phyloP scores from a whole-genome alignment of 2,329 filamentous ascomycete species.

The Aspergillus glaucus region DNA sequence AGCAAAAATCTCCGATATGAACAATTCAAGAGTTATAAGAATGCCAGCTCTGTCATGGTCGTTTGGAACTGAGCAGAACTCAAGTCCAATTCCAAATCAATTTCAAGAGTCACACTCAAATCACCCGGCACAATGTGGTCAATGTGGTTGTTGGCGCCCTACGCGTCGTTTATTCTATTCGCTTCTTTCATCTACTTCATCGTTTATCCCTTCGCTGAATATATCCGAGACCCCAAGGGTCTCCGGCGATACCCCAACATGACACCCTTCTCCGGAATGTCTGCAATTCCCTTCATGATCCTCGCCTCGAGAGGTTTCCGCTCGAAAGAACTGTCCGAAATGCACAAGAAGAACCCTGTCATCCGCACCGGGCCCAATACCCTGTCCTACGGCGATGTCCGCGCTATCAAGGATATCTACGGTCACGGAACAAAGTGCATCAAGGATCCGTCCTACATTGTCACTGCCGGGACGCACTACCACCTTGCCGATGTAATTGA shows the following conservation, averaged over 20 bases:
- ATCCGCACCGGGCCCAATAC: conserved; percentile 43
- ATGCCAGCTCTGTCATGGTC: background rate
- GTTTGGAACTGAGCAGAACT: too few species aligned
- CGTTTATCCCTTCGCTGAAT: conserved; percentile 18
- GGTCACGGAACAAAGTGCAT: conserved; percentile 46
- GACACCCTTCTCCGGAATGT: conserved; percentile 39
- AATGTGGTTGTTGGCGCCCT: conserved; percentile 14
- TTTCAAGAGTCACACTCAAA: background rate
- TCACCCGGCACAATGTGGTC: conserved; percentile 13
- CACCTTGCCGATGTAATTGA: conserved; percentile 50
- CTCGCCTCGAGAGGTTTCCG: conserved; percentile 40
- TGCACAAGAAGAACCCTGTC: conserved; percentile 43
- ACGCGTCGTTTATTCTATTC: conserved; percentile 16
- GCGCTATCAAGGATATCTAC: conserved; percentile 48
- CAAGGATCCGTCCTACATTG: conserved; percentile 46
- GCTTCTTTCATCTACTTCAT: conserved; percentile 21
- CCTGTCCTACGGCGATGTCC: conserved; percentile 37
- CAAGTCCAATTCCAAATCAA: too few species aligned
- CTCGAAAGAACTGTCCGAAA: conserved; percentile 36
- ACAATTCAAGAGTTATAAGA: background rate
- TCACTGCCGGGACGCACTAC: conserved; percentile 44
- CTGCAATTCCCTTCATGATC: conserved; percentile 43
- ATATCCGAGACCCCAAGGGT: conserved; percentile 26
- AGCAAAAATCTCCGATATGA: conserved; percentile 1
- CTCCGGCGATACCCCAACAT: conserved; percentile 45